Evolutionary conservation across 2,329 filamentous ascomycete genomes (phyloP).

Genomic region (Alternaria incomplexa): DNA sequence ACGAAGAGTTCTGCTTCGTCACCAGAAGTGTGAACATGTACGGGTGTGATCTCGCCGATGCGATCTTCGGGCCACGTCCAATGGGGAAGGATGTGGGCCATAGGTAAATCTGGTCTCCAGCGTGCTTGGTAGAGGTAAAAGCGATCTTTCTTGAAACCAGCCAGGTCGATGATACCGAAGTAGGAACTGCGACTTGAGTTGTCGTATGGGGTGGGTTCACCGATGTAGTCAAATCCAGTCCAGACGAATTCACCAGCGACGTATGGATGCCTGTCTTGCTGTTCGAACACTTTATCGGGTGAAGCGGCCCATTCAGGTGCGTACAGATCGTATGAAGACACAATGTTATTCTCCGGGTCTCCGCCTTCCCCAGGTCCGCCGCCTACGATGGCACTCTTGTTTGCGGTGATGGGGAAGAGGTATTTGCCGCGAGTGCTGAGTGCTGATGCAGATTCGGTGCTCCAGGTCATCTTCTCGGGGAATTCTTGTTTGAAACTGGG

Average conservation of each 20-base stretch:
- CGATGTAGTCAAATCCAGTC: slow-evolving; percentile 60
- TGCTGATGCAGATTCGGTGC: slow-evolving; percentile 46
- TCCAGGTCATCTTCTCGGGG: slow-evolving; percentile 54
- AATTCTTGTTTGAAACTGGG: slow-evolving; percentile 53
- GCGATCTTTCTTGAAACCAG: slow-evolving; percentile 63
- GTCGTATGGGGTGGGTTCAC: slow-evolving; percentile 59
- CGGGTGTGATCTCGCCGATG: slow-evolving; percentile 57
- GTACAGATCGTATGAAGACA: slow-evolving; percentile 62
- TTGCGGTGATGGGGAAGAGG: slow-evolving; percentile 58
- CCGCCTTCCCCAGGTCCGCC: slow-evolving; percentile 39
- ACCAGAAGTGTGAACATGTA: slow-evolving; percentile 60
- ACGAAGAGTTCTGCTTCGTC: slow-evolving; percentile 64
- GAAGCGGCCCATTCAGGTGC: slow-evolving; percentile 55
- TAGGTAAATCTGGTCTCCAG: slow-evolving; percentile 57
- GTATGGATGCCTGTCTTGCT: slow-evolving; percentile 57
- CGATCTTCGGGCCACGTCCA: slow-evolving; percentile 60
- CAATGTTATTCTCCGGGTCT: slow-evolving; percentile 46
- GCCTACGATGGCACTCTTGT: slow-evolving; percentile 49
- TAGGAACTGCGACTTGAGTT: slow-evolving; percentile 58
- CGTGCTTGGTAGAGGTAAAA: slow-evolving; percentile 63
- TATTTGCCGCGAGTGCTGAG: slow-evolving; percentile 60
- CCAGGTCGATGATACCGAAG: slow-evolving; percentile 64
- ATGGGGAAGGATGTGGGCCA: slow-evolving; percentile 63
- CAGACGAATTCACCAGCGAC: slow-evolving; percentile 63
- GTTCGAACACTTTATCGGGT: slow-evolving; percentile 60